Evolutionary conservation across 208 protist genomes (phyloP).

Genomic region (Phytomonas francai): DNA sequence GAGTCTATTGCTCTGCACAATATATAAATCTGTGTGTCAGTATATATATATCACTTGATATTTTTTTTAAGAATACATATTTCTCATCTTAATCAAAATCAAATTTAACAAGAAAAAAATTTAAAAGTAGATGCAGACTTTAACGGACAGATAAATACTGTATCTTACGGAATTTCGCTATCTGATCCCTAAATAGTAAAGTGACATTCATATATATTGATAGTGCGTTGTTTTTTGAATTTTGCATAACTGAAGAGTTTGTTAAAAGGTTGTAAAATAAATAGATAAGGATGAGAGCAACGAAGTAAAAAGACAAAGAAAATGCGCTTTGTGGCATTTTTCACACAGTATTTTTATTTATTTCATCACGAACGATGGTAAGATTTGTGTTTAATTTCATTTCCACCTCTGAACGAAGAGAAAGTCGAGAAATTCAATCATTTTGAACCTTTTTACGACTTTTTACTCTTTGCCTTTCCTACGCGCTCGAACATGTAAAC

Average conservation of each 20-base stretch:
- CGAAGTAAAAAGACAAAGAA: background rate
- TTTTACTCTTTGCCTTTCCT: conserved; percentile 4
- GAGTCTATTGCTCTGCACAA: background rate
- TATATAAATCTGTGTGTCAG: background rate
- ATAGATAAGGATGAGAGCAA: background rate
- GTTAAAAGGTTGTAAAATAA: background rate
- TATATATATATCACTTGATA: conserved; percentile 11
- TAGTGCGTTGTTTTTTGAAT: background rate
- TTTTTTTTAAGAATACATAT: conserved; percentile 5
- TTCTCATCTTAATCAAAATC: background rate
- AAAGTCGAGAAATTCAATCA: background rate
- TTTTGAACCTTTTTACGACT: background rate
- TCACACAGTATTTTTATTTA: conserved; percentile 4
- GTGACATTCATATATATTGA: background rate
- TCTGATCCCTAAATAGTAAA: background rate
- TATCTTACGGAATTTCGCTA: background rate
- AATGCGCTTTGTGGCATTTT: background rate
- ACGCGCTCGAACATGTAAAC: conserved; percentile 73
- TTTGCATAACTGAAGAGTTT: background rate
- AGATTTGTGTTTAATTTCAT: background rate
- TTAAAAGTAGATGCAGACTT: background rate
- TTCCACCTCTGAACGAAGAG: background rate
- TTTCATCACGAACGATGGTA: background rate
- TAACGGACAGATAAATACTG: background rate
- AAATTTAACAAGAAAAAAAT: background rate